These are phyloP conservation scores for Xanthoconium stramineum DNA, from an alignment of 768 basidiomycete genomes.

Conservation along the genomic window DNA sequence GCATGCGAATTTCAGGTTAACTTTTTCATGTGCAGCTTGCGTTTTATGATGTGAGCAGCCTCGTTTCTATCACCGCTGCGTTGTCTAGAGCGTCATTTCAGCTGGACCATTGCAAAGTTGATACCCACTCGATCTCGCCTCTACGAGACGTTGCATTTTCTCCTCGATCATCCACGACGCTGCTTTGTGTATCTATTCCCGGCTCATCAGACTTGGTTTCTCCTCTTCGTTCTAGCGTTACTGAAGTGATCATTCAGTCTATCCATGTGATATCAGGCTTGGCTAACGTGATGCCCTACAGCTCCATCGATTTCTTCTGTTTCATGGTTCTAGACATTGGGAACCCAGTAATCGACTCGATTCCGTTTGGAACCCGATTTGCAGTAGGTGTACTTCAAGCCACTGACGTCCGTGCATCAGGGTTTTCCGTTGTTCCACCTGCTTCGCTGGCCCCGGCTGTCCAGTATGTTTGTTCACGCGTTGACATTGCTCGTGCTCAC, in stretches of 20 bases:
- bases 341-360: conserved; percentile 59
- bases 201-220: conserved; percentile 92
- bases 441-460: conserved; percentile 82
- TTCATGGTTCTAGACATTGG: conserved; percentile 89
- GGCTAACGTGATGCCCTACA: conserved; percentile 28
- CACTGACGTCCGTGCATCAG: conserved; percentile 79
- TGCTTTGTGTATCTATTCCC: conserved; percentile 92
- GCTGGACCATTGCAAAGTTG: conserved; percentile 70
- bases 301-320: conserved; percentile 82
- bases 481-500: background rate
- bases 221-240: conserved; percentile 61
- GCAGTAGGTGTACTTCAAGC: conserved; percentile 78
- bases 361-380: conserved; percentile 71
- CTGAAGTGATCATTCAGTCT: conserved; percentile 51
- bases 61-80: background rate
- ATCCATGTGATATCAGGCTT: background rate
- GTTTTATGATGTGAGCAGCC: conserved; percentile 72
- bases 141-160: conserved; percentile 81
- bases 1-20: background rate
- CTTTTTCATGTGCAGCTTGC: conserved; percentile 47
- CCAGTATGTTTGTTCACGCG: conserved; percentile 51
- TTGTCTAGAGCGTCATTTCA: conserved; percentile 30
- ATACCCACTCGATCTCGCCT: conserved; percentile 57
- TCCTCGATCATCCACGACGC: conserved; percentile 91
- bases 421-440: conserved; percentile 76